Conservation (phyloP, 2,329 filamentous ascomycete species). For the Graphium sp. region DNA sequence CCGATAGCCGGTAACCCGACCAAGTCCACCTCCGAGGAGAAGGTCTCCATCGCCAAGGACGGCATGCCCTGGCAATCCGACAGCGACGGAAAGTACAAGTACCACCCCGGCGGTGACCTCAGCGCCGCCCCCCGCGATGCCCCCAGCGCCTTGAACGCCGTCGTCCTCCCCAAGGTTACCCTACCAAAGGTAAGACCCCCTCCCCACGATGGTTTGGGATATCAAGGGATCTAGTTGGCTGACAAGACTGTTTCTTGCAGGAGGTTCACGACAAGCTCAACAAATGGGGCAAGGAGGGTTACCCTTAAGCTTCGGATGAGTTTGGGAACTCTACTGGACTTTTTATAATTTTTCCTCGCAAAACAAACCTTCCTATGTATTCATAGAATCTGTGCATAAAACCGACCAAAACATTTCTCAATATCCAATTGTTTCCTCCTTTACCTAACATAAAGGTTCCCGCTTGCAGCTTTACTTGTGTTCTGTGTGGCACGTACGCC, state of each 20-base stretch:
- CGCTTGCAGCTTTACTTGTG: too few relatives aligned
- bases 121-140: slow-evolving; percentile 67
- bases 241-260: slow-evolving; percentile 22
- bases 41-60: slow-evolving; percentile 55
- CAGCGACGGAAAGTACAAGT: slow-evolving; percentile 51
- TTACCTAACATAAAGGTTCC: too few relatives aligned
- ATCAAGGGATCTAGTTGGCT: slow-evolving; percentile 5
- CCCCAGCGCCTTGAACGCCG: slow-evolving; percentile 86
- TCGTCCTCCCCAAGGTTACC: slow-evolving; percentile 85
- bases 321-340: too few relatives aligned
- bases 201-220: background rate
- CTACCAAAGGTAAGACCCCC: slow-evolving; percentile 57
- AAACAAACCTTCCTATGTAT: too few relatives aligned
- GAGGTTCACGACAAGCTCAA: slow-evolving; percentile 93
- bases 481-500: too few relatives aligned
- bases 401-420: too few relatives aligned
- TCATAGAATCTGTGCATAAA: too few relatives aligned
- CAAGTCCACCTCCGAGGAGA: slow-evolving; percentile 62
- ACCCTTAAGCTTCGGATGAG: slow-evolving; percentile 43
- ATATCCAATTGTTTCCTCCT: too few relatives aligned
- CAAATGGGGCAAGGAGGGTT: slow-evolving; percentile 99
- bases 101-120: slow-evolving; percentile 73
- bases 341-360: too few relatives aligned
- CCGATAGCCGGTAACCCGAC: slow-evolving; percentile 37
- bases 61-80: slow-evolving; percentile 86